Evolutionary conservation across 2,329 filamentous ascomycete species (phyloP).

Genomic region (Colletotrichum plurivorum): DNA sequence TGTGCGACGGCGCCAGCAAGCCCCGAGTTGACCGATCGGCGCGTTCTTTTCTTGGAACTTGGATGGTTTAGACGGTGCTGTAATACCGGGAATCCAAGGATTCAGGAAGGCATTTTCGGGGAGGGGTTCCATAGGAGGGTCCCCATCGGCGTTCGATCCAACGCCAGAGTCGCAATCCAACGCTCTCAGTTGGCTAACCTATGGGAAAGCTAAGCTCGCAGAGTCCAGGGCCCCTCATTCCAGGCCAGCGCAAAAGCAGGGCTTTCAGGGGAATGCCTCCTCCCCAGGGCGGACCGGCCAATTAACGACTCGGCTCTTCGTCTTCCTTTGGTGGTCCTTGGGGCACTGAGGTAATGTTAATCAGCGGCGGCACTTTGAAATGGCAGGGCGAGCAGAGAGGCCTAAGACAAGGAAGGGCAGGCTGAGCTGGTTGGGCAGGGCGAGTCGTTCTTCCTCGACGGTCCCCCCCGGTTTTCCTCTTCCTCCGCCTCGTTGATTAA

Average conservation of each 20-base stretch:
- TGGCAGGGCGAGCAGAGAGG: slow-evolving; percentile 1
- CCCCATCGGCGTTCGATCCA: slow-evolving; percentile 11
- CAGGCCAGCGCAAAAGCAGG: slow-evolving; percentile 6
- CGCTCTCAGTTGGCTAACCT: background rate
- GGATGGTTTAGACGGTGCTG: background rate
- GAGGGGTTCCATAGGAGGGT: slow-evolving; percentile 1
- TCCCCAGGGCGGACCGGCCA: slow-evolving; percentile 2
- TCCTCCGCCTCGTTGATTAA: slow-evolving; percentile 23
- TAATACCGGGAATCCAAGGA: slow-evolving; percentile 6
- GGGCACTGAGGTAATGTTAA: background rate
- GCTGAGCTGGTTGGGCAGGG: background rate
- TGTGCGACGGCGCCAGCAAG: background rate
- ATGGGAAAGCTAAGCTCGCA: background rate
- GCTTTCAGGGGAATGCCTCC: slow-evolving; percentile 21
- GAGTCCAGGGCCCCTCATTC: background rate
- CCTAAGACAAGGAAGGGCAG: background rate
- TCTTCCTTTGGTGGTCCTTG: background rate
- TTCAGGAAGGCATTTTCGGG: background rate
- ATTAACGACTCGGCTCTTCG: background rate
- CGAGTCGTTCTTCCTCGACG: slow-evolving; percentile 5
- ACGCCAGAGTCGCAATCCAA: slow-evolving; percentile 4
- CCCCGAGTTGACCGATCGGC: slow-evolving; percentile 10
- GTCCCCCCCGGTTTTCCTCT: background rate
- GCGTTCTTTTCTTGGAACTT: slow-evolving; percentile 31
- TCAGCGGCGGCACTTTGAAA: slow-evolving; percentile 6